Base-by-base conservation (phyloP, 2,329 filamentous ascomycete species). In the Aspergillus bombycis region DNA sequence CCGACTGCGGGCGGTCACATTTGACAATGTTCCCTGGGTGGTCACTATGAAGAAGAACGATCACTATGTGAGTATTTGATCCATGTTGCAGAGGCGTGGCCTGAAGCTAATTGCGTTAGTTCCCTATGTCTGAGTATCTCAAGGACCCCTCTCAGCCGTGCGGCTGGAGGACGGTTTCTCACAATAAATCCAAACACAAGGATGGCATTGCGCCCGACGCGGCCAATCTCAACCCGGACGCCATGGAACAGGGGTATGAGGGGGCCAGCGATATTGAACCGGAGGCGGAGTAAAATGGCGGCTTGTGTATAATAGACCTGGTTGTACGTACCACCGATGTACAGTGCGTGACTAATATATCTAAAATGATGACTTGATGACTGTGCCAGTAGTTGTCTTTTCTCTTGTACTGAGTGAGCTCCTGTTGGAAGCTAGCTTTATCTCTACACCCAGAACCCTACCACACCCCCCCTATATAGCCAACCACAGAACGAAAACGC, bases 21-120 rank as follows among this genome's bases (percentile, higher is more conserved):
- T 99, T 74, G 95, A 99, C 78, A 96, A 96, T 73, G 93, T 99
- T 11, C 94, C 94, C 4, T 99, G 95, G 93, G 93, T 99, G n/a
- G 92, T 96, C 45, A 99, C 95, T 10, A 97, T 99, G 92, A 99
- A 99, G 88, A 98, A 98, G 86, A 97, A 97, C 71, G 94, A 99
- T 76, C 95, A 99, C 79, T 99, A 99, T 77, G 82, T 84, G 72
- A 74, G 81, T 75, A 5, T 19, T 5, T 43, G 26, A 21, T 32
- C 28, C 38, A 32, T 8, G 9, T 5, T 45, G 0, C 11, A 10
- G 21, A 30, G 10, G 21, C 2, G 11, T 30, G 1, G 45, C 11
- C 34, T 32, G 26, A 32, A n/a, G n/a, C 63, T 70, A 58, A 70
- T 64, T 30, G 38, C 58, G 5, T 38, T 63, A 83, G 81, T 90